phyloP scores from a whole-genome alignment of 2,329 filamentous ascomycete species.

The Rhynchosporium secalis region DNA sequence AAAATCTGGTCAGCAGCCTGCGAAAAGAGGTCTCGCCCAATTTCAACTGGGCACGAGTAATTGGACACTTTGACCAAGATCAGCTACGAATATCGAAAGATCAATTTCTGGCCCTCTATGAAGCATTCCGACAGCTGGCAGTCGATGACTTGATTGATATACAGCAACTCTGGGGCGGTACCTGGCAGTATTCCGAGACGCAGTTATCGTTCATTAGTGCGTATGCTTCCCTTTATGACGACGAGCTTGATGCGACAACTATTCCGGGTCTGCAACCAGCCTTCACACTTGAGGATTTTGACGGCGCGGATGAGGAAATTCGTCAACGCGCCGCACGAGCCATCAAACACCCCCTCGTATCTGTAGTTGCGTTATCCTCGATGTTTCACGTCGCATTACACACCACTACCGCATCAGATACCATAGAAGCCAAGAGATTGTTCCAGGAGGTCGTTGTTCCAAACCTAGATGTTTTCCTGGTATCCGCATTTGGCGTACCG shows the following conservation, averaged over 20 bases:
- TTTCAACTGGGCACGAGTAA: conserved; percentile 70
- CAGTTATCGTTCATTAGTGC: conserved; percentile 93
- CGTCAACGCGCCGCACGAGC: conserved; percentile 64
- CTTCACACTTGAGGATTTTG: conserved; percentile 67
- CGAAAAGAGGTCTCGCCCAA: conserved; percentile 60
- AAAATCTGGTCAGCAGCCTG: conserved; percentile 61
- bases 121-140: conserved; percentile 73
- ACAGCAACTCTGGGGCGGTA: conserved; percentile 83
- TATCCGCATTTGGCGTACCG: conserved; percentile 74
- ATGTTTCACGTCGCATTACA: conserved; percentile 66
- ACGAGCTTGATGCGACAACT: conserved; percentile 78
- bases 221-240: conserved; percentile 73
- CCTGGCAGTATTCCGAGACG: conserved; percentile 82
- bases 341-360: conserved; percentile 83
- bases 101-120: conserved; percentile 81
- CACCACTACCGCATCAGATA: conserved; percentile 61
- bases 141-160: conserved; percentile 71
- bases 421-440: conserved; percentile 61
- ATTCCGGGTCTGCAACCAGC: conserved; percentile 80
- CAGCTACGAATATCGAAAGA: conserved; percentile 71
- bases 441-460: conserved; percentile 69
- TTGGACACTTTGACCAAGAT: conserved; percentile 78
- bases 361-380: conserved; percentile 75
- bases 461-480: conserved; percentile 76
- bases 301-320: conserved; percentile 58